These are phyloP conservation scores for Exophiala spinifera DNA, from an alignment of 2,329 filamentous ascomycete species.

Conservation along the genomic window DNA sequence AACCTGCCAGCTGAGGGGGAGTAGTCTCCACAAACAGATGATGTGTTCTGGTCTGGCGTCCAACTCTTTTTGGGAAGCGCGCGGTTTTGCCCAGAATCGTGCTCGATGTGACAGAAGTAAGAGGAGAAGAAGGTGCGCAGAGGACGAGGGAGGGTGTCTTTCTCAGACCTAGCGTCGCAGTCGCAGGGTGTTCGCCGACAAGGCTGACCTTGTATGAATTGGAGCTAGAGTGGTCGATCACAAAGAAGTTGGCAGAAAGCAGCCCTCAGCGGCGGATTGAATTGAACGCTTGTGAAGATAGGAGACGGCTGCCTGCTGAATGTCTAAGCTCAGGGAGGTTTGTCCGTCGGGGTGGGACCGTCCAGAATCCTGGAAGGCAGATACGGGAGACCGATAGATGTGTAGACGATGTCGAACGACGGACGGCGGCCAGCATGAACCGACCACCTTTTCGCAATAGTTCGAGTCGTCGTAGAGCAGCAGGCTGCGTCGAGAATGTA, in stretches of 20 bases:
- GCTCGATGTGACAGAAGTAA: neutral
- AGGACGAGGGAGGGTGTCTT: neutral
- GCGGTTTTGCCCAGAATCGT: neutral
- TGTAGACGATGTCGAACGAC: neutral
- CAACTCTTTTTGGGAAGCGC: neutral
- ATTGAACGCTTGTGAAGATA: slow-evolving; percentile 16
- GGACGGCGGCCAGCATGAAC: slow-evolving; percentile 2
- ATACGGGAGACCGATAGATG: slow-evolving; percentile 5
- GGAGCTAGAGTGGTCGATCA: neutral
- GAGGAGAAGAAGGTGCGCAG: neutral
- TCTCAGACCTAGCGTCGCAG: neutral
- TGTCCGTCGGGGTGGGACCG: slow-evolving; percentile 12
- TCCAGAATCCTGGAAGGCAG: slow-evolving; percentile 10
- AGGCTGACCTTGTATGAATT: slow-evolving; percentile 13
- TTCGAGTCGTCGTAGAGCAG: slow-evolving; percentile 8
- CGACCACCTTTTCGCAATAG: neutral
- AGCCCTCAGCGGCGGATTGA: neutral
- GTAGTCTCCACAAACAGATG: neutral
- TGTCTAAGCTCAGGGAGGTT: slow-evolving; percentile 7
- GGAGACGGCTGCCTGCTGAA: slow-evolving; percentile 22
- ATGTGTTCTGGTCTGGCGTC: slow-evolving; percentile 6
- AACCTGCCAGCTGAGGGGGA: neutral
- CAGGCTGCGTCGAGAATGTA: slow-evolving; percentile 8
- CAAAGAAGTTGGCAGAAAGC: neutral
- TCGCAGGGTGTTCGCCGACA: slow-evolving; percentile 5